Conservation (phyloP, 108 stramenopile species). For the Nannochloropsis oceanica region DNA sequence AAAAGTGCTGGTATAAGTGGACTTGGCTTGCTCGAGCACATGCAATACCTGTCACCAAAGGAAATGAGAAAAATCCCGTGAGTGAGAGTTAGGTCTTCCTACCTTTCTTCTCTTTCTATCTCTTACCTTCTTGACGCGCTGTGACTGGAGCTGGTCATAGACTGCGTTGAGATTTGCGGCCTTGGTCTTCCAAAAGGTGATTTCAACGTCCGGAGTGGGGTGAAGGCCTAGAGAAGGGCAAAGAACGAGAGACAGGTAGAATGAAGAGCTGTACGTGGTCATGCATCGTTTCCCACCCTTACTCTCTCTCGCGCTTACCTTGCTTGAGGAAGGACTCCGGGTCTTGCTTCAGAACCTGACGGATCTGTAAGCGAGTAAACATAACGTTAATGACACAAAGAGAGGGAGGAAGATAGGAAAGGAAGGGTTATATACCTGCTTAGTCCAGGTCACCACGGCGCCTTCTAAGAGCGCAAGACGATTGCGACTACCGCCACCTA, state of each 20-base stretch:
- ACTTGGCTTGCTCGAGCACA: constrained; percentile 54
- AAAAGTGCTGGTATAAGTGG: constrained; percentile 72
- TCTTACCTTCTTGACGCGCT: constrained; percentile 33
- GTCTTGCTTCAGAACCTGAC: constrained; percentile 70
- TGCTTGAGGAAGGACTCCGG: constrained; percentile 62
- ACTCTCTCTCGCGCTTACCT: constrained; percentile 27
- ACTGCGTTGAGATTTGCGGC: constrained; percentile 65
- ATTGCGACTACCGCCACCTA: constrained; percentile 40
- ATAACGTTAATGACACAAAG: not conserved
- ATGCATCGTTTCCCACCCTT: not conserved
- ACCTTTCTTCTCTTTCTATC: too few species aligned
- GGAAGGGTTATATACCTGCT: constrained; percentile 36
- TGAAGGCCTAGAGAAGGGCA: constrained; percentile 10
- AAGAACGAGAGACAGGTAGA: not conserved
- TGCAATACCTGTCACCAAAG: constrained; percentile 44
- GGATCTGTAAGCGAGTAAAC: constrained; percentile 33
- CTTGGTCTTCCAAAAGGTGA: constrained; percentile 70
- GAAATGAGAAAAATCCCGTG: not conserved
- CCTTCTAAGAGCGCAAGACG: constrained; percentile 65
- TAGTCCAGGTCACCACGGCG: constrained; percentile 76
- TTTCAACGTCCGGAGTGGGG: constrained; percentile 69
- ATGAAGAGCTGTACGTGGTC: not conserved
- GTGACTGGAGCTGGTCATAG: constrained; percentile 67
- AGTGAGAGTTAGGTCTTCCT: too few species aligned
- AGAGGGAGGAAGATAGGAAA: not conserved